These are phyloP conservation scores for Geotrichum klebahnii DNA, from an alignment of 1,139 yeast species.

Conservation along the genomic window DNA sequence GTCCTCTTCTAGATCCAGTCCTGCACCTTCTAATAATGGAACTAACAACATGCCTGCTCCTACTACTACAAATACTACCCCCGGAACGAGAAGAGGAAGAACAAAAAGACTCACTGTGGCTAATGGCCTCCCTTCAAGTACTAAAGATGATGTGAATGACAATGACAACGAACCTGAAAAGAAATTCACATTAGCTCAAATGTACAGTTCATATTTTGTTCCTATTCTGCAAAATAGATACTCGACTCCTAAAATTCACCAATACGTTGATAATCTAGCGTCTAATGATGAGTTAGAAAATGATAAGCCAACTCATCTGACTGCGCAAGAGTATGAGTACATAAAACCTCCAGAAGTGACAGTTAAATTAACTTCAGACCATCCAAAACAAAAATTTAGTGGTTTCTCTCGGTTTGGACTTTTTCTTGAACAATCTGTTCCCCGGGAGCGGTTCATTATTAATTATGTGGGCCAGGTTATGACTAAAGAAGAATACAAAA, in stretches of 20 bases:
- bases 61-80: background rate
- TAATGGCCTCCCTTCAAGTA: background rate
- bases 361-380: constrained; percentile 50
- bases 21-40: background rate
- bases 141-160: constrained; percentile 14
- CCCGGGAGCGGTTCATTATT: constrained; percentile 52
- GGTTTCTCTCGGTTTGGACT: constrained; percentile 73
- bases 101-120: constrained; percentile 14
- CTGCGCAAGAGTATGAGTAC: constrained; percentile 29
- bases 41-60: no score
- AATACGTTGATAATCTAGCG: constrained; percentile 13
- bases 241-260: constrained; percentile 13
- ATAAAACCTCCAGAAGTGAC: constrained; percentile 31
- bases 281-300: constrained; percentile 1
- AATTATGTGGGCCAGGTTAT: constrained; percentile 75
- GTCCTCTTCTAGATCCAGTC: constrained; percentile 9
- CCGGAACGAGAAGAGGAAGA: constrained; percentile 12
- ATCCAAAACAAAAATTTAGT: constrained; percentile 58
- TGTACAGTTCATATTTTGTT: constrained; percentile 21
- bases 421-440: constrained; percentile 46
- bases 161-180: constrained; percentile 21
- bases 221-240: constrained; percentile 18
- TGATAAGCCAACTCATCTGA: constrained; percentile 15
- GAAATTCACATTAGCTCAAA: constrained; percentile 20
- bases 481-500: constrained; percentile 56